Evolutionary conservation across 2,329 filamentous ascomycete species (phyloP).

Genomic region (Monosporascus sp.): DNA sequence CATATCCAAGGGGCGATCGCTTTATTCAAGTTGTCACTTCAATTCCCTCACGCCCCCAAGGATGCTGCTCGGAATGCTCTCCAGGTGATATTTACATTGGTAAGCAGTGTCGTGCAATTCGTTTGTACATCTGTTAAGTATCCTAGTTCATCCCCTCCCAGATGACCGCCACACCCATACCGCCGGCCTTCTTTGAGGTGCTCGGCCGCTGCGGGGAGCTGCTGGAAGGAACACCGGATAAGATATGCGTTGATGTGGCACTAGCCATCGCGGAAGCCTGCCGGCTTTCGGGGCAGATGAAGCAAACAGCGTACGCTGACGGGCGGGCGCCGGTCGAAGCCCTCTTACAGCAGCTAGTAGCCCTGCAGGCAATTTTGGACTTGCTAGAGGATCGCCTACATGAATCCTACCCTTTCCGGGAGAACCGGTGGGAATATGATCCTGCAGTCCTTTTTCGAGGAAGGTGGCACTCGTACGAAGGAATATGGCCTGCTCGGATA

Average conservation of each 20-base stretch:
- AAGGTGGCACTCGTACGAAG: slow-evolving; percentile 50
- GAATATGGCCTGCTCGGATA: slow-evolving; percentile 47
- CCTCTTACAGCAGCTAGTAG: slow-evolving; percentile 33
- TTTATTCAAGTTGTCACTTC: slow-evolving; percentile 44
- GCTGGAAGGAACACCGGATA: slow-evolving; percentile 28
- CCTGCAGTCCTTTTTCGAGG: slow-evolving; percentile 42
- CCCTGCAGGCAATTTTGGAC: slow-evolving; percentile 34
- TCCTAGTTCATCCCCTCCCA: slow-evolving; percentile 40
- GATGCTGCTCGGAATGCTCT: slow-evolving; percentile 47
- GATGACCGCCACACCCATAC: slow-evolving; percentile 33
- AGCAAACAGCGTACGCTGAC: slow-evolving; percentile 32
- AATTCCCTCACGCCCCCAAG: slow-evolving; percentile 30
- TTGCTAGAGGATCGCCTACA: slow-evolving; percentile 32
- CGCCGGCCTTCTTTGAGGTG: slow-evolving; percentile 38
- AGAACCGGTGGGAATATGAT: slow-evolving; percentile 29
- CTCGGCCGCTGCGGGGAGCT: slow-evolving; percentile 32
- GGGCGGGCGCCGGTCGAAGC: slow-evolving; percentile 28
- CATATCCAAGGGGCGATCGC: slow-evolving; percentile 57
- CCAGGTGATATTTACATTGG: slow-evolving; percentile 52
- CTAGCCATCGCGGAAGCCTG: slow-evolving; percentile 35
- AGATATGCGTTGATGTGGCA: slow-evolving; percentile 36
- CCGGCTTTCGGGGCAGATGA: slow-evolving; percentile 31
- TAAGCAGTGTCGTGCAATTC: slow-evolving; percentile 22
- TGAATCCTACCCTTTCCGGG: slow-evolving; percentile 33
- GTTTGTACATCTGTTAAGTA: slow-evolving; percentile 2